Evolutionary conservation across 768 basidiomycete genomes (phyloP).

Genomic region (Xerocomellus chrysenteron): DNA sequence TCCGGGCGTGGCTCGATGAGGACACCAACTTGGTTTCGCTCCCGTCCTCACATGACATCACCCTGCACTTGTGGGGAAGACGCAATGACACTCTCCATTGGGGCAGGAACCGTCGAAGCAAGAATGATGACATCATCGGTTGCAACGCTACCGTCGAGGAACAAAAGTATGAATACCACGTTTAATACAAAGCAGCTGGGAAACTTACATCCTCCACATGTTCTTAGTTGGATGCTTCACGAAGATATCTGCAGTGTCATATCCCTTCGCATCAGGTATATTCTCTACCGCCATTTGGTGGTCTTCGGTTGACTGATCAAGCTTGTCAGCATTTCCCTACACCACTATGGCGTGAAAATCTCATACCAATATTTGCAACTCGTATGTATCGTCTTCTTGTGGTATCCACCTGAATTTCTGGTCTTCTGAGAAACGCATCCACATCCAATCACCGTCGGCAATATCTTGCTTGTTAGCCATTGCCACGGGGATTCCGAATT

Average conservation of each 20-base stretch:
- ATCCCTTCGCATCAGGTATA: slow-evolving; percentile 38
- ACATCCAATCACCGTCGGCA: slow-evolving; percentile 35
- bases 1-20: slow-evolving; percentile 29
- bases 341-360: background rate
- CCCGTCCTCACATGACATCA: slow-evolving; percentile 36
- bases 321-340: background rate
- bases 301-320: background rate
- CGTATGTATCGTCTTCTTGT: slow-evolving; percentile 35
- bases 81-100: slow-evolving; percentile 29
- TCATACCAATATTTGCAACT: slow-evolving; percentile 39
- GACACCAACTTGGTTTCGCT: slow-evolving; percentile 32
- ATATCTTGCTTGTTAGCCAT: slow-evolving; percentile 2
- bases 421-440: slow-evolving; percentile 29
- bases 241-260: slow-evolving; percentile 45
- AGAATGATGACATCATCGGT: slow-evolving; percentile 37
- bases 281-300: slow-evolving; percentile 30
- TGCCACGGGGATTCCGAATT: slow-evolving; percentile 17
- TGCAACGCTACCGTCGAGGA: slow-evolving; percentile 21
- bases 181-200: background rate
- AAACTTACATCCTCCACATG: slow-evolving; percentile 35
- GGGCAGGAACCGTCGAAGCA: slow-evolving; percentile 21
- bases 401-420: slow-evolving; percentile 30
- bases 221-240: slow-evolving; percentile 44
- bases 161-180: background rate
- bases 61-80: slow-evolving; percentile 23